A percentile compares a stretch with the other conserved stretches of the same genome.
Conservation (phyloP, 2,329 filamentous ascomycete species). For the Trichoderma sp. region DNA sequence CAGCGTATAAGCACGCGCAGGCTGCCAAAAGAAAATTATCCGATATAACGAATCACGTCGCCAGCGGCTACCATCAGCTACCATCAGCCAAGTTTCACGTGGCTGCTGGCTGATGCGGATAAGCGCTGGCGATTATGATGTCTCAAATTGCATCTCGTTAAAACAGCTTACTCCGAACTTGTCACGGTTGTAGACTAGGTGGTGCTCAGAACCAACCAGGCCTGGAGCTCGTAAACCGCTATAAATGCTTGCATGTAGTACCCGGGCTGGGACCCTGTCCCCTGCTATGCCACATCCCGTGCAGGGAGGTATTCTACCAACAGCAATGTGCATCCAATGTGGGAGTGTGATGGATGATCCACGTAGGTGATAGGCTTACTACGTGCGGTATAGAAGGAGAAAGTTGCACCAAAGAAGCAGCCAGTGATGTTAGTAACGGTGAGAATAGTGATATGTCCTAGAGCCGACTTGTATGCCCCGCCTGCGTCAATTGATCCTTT, state of each 20-base stretch:
- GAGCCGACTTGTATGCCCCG: neutral
- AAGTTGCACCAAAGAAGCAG: neutral
- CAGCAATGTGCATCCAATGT: neutral
- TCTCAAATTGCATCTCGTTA: neutral
- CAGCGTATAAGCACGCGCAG: neutral
- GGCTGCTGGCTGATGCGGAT: slow-evolving; percentile 23
- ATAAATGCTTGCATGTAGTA: neutral
- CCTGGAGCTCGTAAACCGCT: neutral
- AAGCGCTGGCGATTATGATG: slow-evolving; percentile 7
- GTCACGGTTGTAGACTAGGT: neutral
- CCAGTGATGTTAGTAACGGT: neutral
- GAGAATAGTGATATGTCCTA: neutral
- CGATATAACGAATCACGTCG: slow-evolving; percentile 8
- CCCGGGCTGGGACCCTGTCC: neutral
- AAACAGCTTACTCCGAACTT: neutral
- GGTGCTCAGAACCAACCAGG: neutral
- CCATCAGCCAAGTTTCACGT: slow-evolving; percentile 23
- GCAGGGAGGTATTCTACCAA: neutral
- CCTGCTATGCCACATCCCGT: slow-evolving; percentile 1
- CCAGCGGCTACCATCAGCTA: neutral
- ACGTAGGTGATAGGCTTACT: neutral
- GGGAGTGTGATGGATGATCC: neutral
- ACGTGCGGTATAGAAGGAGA: neutral
- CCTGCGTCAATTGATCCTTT: neutral
- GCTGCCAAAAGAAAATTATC: slow-evolving; percentile 8